phyloP scores from a whole-genome alignment of 495 filamentous ascomycete species.

The Achaetomiella virescens region DNA sequence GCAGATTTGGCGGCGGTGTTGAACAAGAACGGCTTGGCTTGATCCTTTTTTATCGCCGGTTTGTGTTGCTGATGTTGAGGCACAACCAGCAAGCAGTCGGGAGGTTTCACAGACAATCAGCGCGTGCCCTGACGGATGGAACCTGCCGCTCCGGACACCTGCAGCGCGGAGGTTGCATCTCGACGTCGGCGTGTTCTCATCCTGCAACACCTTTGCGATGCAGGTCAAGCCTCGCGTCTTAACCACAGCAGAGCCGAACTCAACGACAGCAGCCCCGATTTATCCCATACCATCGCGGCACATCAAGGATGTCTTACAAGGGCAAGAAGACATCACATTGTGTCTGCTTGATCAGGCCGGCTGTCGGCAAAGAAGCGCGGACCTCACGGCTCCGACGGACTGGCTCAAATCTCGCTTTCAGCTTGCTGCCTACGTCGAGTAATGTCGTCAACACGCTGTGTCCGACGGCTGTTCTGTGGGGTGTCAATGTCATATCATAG shows the following conservation, averaged over 20 bases:
- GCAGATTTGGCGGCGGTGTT: not conserved
- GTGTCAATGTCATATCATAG: too few relatives aligned
- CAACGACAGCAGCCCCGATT: not conserved
- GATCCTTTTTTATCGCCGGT: not conserved
- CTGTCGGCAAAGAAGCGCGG: not conserved
- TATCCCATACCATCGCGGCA: not conserved
- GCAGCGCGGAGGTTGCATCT: conserved; percentile 1
- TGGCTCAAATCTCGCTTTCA: not conserved
- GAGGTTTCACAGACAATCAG: conserved; percentile 2
- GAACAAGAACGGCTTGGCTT: not conserved
- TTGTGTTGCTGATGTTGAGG: conserved; percentile 4
- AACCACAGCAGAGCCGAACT: not conserved
- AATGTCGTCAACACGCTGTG: too few relatives aligned
- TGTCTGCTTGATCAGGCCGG: not conserved
- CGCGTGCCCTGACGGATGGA: not conserved
- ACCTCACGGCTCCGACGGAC: not conserved
- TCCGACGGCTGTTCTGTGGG: too few relatives aligned
- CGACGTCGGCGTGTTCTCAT: not conserved
- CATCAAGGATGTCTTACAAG: not conserved
- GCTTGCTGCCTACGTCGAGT: not conserved
- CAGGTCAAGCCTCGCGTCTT: not conserved
- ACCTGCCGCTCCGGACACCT: not conserved
- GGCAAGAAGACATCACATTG: conserved; percentile 1
- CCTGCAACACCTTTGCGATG: not conserved
- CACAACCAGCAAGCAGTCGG: not conserved